Percentiles rank a stretch among this genome's conserved stretches.
phyloP scores from a whole-genome alignment of 2,329 filamentous ascomycete genomes.

The Lachnellula occidentalis region DNA sequence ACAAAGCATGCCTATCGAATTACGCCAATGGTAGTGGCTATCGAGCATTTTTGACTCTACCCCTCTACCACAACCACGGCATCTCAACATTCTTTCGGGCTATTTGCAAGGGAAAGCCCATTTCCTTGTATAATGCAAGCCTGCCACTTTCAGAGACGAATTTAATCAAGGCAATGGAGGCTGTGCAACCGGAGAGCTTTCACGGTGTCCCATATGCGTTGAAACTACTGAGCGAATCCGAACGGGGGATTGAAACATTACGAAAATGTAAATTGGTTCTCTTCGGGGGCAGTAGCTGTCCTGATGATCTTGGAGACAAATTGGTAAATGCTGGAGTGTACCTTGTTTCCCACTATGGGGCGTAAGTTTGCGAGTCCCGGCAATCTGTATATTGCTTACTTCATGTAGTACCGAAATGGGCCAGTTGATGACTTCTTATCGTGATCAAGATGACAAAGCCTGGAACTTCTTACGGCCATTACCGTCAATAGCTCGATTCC shows the following conservation, averaged over 20 bases:
- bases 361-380: slow-evolving; percentile 33
- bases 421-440: slow-evolving; percentile 54
- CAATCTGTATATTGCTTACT: slow-evolving; percentile 12
- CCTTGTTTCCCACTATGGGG: slow-evolving; percentile 51
- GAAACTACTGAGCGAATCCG: slow-evolving; percentile 54
- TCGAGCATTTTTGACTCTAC: slow-evolving; percentile 37
- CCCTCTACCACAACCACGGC: slow-evolving; percentile 55
- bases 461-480: slow-evolving; percentile 52
- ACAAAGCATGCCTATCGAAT: slow-evolving; percentile 44
- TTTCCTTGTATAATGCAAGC: slow-evolving; percentile 48
- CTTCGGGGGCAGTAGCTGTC: slow-evolving; percentile 52
- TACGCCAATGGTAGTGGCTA: neutral
- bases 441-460: slow-evolving; percentile 42
- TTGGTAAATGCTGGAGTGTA: slow-evolving; percentile 49
- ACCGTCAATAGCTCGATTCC: slow-evolving; percentile 4
- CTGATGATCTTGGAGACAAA: slow-evolving; percentile 50
- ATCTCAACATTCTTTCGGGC: slow-evolving; percentile 49
- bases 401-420: slow-evolving; percentile 49
- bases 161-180: slow-evolving; percentile 39
- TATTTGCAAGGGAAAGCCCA: slow-evolving; percentile 43
- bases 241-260: slow-evolving; percentile 46
- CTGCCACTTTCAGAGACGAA: slow-evolving; percentile 49
- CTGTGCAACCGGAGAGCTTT: slow-evolving; percentile 45
- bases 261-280: slow-evolving; percentile 46
- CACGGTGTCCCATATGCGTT: slow-evolving; percentile 58